phyloP scores from a whole-genome alignment of 1,284 basidiomycete species.

The Serendipita sp. region DNA sequence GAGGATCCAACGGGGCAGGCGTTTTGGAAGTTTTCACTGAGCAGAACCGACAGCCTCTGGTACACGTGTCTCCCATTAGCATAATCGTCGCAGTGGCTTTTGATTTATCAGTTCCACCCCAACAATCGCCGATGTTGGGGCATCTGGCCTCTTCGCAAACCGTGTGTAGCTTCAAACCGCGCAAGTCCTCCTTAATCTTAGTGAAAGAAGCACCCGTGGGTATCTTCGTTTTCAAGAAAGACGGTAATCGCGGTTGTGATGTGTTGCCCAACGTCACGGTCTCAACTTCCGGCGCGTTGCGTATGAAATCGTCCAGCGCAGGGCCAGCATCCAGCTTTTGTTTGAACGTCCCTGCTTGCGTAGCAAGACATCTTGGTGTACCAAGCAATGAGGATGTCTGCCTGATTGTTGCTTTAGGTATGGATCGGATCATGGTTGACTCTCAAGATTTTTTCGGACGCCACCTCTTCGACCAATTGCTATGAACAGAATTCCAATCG shows the following conservation, averaged over 20 bases:
- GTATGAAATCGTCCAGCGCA: slow-evolving; percentile 74
- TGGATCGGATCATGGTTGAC: background rate
- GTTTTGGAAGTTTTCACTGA: slow-evolving; percentile 87
- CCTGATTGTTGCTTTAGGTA: background rate
- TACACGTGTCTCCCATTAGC: slow-evolving; percentile 99
- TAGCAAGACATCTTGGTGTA: slow-evolving; percentile 11
- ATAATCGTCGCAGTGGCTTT: slow-evolving; percentile 98
- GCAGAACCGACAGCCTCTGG: slow-evolving; percentile 94
- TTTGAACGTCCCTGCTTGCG: slow-evolving; percentile 28
- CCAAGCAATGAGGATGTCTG: background rate
- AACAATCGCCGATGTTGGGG: slow-evolving; percentile 98
- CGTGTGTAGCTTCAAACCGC: slow-evolving; percentile 84
- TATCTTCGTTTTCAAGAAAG: slow-evolving; percentile 85
- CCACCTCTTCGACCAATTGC: background rate
- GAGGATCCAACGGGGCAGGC: slow-evolving; percentile 85
- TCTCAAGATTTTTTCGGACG: background rate
- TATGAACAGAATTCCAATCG: background rate
- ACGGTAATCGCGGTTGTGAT: slow-evolving; percentile 71
- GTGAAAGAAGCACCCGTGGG: slow-evolving; percentile 82
- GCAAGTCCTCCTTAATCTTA: slow-evolving; percentile 88
- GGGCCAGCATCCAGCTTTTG: slow-evolving; percentile 58
- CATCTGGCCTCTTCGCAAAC: slow-evolving; percentile 99
- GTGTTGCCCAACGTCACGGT: slow-evolving; percentile 69
- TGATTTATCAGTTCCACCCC: slow-evolving; percentile 76
- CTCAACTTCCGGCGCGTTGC: slow-evolving; percentile 37